Evolutionary conservation across 169 alveolate genomes (phyloP), one percentile per base, ranked within the genome.

Genomic region (Perkinsus olseni): DNA sequence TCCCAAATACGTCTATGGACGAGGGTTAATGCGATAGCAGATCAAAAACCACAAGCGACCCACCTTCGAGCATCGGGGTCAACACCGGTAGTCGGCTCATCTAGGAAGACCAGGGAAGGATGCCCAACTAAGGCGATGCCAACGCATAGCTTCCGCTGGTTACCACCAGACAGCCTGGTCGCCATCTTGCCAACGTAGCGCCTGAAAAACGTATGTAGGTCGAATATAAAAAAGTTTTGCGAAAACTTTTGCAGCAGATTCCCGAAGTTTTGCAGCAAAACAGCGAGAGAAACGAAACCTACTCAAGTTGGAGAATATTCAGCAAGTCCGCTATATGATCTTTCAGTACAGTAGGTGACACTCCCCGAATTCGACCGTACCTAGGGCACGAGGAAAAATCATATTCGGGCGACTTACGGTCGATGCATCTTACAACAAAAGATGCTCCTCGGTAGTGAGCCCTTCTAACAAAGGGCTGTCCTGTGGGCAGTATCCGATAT

Each of bases 31-130:
- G n/a, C n/a, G n/a, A n/a, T n/a, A n/a, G n/a, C n/a, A n/a, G n/a
- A n/a, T n/a, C n/a, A n/a, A 11, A 40, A 11, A 40, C 50, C 50
- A 11, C 11, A 11, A 40, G 50, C 3, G 50, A 11, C 82, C 74
- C 96, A 95, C 94, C 95, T 94, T 91, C 97, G 95, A 21, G 98
- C 97, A 91, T 95, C 96, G 10, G 99, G 99, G 92, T 97, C 99
- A 98, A 97, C 97, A 17, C 99, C 99, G 11, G 98, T 96, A 28
- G 98, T 96, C 0, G 99, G 99, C 93, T 98, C 99, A 94, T 98
- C 99, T 40, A 98, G 92, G 90, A 98, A 96, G 91, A 97, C 96
- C 82, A 98, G 96, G 0, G 98, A 97, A 8, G 98, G 98, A 74
- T 97, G 96, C 24, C 99, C 98, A 20, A 96, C 95, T 96, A 97